Base-by-base conservation (phyloP, 2,329 filamentous ascomycete genomes). In the Trichoderma asperellum region DNA sequence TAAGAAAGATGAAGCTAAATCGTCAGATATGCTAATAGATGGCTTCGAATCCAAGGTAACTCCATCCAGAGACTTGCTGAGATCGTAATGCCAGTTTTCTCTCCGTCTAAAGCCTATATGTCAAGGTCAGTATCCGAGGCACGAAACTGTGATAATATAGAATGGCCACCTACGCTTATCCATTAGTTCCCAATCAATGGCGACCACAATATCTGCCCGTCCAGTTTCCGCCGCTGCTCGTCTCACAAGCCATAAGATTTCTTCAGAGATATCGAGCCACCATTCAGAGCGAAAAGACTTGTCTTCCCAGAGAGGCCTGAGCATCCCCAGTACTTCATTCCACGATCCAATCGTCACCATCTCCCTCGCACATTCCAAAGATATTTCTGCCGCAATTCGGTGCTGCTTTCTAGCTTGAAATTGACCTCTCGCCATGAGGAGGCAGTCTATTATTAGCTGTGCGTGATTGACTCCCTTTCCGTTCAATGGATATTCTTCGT, bases 111-210 rank as follows among this genome's bases (percentile, higher is more conserved):
- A 91, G 62, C 79, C 88, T 88, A 67, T 49, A 57, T 16, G 5
- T 27, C 61, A 10, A 16, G 10, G 10, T 68, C 37, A 57, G 40
- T 56, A 11, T 35, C 64, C 40, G 16, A 1, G 10, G 21, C 40
- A 29, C 32, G 24, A 32, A 43, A 37, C 29, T 27, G n/a, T 29
- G 18, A 21, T 6, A n/a, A 16, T 2, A 5, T 16, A 32, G 29
- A 2, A 34, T 35, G 6, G 7, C 16, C 4, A 81, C 86, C 76
- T 79, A 89, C 88, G 82, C 56, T 78, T 84, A 69, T 87, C 83
- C 76, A 91, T 81, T 56, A 91, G 80, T 74, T 91, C 89, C 87
- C 89, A 90, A 74, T 90, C 88, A 62, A 89, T 85, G 34, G 87
- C 83, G 43, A 91, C 78, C 10, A 91, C 82, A 35, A 89, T 79